These are phyloP conservation scores for Smallanthus sonchifolius DNA, from an alignment of 129 eudicot species.

Conservation along the genomic window DNA sequence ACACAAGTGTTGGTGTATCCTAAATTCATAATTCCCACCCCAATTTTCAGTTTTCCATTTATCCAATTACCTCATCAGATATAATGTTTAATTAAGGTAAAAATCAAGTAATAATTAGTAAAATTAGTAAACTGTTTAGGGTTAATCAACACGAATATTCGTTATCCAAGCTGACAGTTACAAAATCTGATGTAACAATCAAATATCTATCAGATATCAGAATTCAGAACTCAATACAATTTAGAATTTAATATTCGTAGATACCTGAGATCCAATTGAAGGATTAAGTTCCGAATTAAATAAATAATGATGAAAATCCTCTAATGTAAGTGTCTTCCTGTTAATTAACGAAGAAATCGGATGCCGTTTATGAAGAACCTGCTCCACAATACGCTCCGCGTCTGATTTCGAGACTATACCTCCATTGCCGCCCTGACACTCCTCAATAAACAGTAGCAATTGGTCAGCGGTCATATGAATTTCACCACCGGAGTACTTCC, in stretches of 20 bases:
- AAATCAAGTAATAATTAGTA: neutral
- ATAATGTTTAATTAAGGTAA: neutral
- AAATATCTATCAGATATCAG: neutral
- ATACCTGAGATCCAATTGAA: slow-evolving; percentile 57
- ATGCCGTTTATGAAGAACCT: slow-evolving; percentile 54
- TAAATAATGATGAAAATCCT: slow-evolving; percentile 70
- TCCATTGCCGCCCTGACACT: slow-evolving; percentile 44
- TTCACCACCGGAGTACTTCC: slow-evolving; percentile 49
- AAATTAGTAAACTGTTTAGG: too few species aligned
- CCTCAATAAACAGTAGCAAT: slow-evolving; percentile 49
- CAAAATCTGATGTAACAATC: neutral
- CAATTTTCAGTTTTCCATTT: slow-evolving; percentile 5
- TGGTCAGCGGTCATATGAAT: slow-evolving; percentile 67
- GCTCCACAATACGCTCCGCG: slow-evolving; percentile 52
- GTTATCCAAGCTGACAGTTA: neutral
- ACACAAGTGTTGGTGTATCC: neutral
- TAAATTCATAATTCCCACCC: neutral
- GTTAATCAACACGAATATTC: neutral
- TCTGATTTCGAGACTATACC: slow-evolving; percentile 24
- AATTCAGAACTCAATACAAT: neutral
- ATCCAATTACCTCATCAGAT: neutral
- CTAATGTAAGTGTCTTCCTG: slow-evolving; percentile 56
- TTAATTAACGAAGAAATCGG: slow-evolving; percentile 47
- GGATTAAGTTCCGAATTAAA: slow-evolving; percentile 73
- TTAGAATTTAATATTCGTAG: neutral